Base-by-base conservation (phyloP, 176 grass and related monocot genomes). In the Juncus effusus region DNA sequence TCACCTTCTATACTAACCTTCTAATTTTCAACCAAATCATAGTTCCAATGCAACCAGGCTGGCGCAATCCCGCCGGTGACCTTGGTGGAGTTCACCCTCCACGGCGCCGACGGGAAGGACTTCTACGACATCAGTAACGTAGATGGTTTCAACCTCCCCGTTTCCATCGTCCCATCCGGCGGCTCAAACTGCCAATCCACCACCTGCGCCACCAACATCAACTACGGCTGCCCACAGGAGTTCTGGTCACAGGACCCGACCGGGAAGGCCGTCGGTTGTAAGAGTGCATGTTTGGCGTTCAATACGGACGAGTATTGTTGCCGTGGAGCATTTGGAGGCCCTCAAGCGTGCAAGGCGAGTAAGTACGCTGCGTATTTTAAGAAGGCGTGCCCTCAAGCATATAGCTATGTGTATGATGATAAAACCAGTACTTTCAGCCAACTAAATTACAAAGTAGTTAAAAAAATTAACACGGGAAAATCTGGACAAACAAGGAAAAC, bases 51-150 rank as follows among this genome's bases (percentile, higher is more conserved):
- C 74, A 51, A 80, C 57, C 56, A 75, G 36, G 28, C 37, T n/a
- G 77, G 84, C 0, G 80, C 80, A 4, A 15, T 72, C 7, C 75
- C 84, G 2, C 84, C 81, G 2, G 88, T 60, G 10, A 84, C 80
- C n/a, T 77, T 87, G 42, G 84, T 64, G 36, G 88, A 91, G 81
- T 51, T 91, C 75, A 87, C 88, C 3, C 78, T 91, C 56, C 70
- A 75, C 0, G 79, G 79, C 6, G 61, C 51, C 45, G 65, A 71
- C 4, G 63, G 65, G 2, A 13, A 65, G 42, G 93, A 91, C 83
- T 92, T 97, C 77, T 97, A 92, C 64, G 88, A 97, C 72, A 83
- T 97, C 2, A 97, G 93, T 79, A 85, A 91, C 57, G 85, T 96
- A 42, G 92, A 91, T 40, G 80, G 79, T 2, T 86, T 89, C 77